Base-by-base conservation (phyloP, 1,139 yeast genomes). In the Magnusiomyces tetraspermus region DNA sequence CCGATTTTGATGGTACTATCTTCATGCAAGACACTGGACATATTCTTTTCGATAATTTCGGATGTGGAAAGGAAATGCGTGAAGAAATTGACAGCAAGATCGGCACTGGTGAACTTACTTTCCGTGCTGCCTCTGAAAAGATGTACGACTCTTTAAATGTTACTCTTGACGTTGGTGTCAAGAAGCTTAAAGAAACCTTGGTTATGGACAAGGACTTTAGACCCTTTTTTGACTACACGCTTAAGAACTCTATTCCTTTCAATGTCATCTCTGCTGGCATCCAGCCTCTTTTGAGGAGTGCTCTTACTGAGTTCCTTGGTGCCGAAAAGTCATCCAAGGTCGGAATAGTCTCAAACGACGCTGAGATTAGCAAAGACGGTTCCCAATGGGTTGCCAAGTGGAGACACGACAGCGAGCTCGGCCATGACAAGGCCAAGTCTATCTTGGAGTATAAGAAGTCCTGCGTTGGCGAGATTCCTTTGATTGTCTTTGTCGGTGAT, bases 231-330 rank as follows among this genome's bases (percentile, higher is more conserved):
- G 70, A 75, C 53, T 82, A 76, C 71, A 75, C 82, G 58, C 70
- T 71, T 47, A 67, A 69, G 38, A 73, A 76, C 58, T 69, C 71
- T 42, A 78, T 82, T 53, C 82, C 84, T 3, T 79, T 82, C 55
- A 74, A 80, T 48, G 83, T 82, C 38, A 79, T 82, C 54, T 76
- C 82, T 45, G 82, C 85, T n/a, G 87, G 87, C 15, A 75, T 82
- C 75, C 75, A 73, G 61, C 87, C 87, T 13, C 73, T 82, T 56
- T 75, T 82, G 57, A 69, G 78, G 50, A 80, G 82, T 22, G 80
- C 82, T 51, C 75, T 82, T 58, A 75, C 76, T 59, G 74, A 72
- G 58, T 77, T 80, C 63, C 76, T 82, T 45, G 86, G 86, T 19
- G 70, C 68, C 51, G 82, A 79, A 53, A 77, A 77, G 36, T 72